Percentiles rank a stretch among this genome's conserved stretches.
These are phyloP conservation scores for Curvularia spicifera DNA, from an alignment of 2,329 filamentous ascomycete genomes.

Conservation along the genomic window DNA sequence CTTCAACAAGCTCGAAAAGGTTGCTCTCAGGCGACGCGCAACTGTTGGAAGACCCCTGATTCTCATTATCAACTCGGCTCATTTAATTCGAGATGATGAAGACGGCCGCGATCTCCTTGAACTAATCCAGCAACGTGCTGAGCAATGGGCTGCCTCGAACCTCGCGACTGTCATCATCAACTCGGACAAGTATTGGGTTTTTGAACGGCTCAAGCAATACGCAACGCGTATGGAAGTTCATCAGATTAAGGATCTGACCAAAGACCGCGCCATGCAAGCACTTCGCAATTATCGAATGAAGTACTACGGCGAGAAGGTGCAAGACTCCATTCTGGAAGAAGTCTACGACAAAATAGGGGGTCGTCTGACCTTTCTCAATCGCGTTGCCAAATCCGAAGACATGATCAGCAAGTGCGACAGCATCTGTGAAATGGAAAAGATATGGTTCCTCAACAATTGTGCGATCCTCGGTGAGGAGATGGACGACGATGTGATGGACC, in stretches of 20 bases:
- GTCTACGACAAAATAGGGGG: slow-evolving; percentile 90
- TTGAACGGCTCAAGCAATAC: slow-evolving; percentile 89
- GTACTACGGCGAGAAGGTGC: slow-evolving; percentile 71
- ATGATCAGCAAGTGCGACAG: slow-evolving; percentile 80
- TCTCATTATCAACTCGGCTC: slow-evolving; percentile 93
- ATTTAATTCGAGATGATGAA: slow-evolving; percentile 88
- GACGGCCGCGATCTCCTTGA: slow-evolving; percentile 93
- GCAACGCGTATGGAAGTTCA: slow-evolving; percentile 95
- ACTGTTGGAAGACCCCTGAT: slow-evolving; percentile 73
- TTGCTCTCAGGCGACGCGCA: slow-evolving; percentile 75
- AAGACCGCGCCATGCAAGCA: slow-evolving; percentile 75
- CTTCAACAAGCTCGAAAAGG: slow-evolving; percentile 97
- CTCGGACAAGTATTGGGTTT: slow-evolving; percentile 98
- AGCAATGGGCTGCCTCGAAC: slow-evolving; percentile 93
- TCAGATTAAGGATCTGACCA: slow-evolving; percentile 81
- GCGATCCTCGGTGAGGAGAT: slow-evolving; percentile 77
- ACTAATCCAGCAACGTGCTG: slow-evolving; percentile 91
- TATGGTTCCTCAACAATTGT: slow-evolving; percentile 79
- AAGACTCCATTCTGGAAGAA: slow-evolving; percentile 66
- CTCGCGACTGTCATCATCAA: slow-evolving; percentile 94
- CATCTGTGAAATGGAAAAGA: slow-evolving; percentile 74
- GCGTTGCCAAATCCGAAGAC: slow-evolving; percentile 83
- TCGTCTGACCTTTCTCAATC: slow-evolving; percentile 83
- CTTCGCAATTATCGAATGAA: slow-evolving; percentile 79
- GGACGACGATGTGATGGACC: slow-evolving; percentile 98